phyloP scores from a whole-genome alignment of 2,329 filamentous ascomycete species.

The Fusarium longipes region DNA sequence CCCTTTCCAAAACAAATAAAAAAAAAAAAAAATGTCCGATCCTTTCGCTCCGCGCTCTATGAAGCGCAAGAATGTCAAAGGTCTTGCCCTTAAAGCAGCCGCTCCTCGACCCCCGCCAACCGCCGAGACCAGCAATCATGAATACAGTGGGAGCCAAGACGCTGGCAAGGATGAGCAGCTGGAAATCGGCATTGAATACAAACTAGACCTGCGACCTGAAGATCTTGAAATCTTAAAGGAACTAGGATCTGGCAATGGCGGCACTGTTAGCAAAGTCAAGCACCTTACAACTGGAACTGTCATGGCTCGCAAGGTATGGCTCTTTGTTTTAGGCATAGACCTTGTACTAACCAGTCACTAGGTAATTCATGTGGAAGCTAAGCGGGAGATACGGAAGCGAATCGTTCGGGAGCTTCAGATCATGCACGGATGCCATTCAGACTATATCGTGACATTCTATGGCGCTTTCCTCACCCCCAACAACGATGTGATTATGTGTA shows the following conservation, averaged over 20 bases:
- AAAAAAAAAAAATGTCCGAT: slow-evolving; percentile 74
- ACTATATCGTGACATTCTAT: slow-evolving; percentile 97
- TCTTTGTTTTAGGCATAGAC: neutral
- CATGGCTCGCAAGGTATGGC: slow-evolving; percentile 92
- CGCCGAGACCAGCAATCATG: slow-evolving; percentile 75
- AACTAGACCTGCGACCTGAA: slow-evolving; percentile 89
- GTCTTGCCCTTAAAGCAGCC: slow-evolving; percentile 85
- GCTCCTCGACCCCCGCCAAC: slow-evolving; percentile 78
- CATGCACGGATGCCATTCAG: slow-evolving; percentile 97
- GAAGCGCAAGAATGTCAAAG: slow-evolving; percentile 99
- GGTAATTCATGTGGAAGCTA: slow-evolving; percentile 98
- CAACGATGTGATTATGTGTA: slow-evolving; percentile 99
- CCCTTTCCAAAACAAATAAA: slow-evolving; percentile 43
- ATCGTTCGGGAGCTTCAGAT: slow-evolving; percentile 98
- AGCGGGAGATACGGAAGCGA: slow-evolving; percentile 95
- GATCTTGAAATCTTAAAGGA: slow-evolving; percentile 95
- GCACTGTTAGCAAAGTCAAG: slow-evolving; percentile 97
- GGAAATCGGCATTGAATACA: slow-evolving; percentile 98
- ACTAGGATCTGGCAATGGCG: slow-evolving; percentile 94
- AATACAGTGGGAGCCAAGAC: slow-evolving; percentile 69
- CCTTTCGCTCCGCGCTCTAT: slow-evolving; percentile 79
- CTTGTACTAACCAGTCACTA: slow-evolving; percentile 53
- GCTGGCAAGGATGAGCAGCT: slow-evolving; percentile 71
- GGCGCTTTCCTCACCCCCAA: slow-evolving; percentile 96
- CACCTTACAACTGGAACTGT: slow-evolving; percentile 94